Conservation (phyloP, 1,284 basidiomycete species). For the Cryptococcus depauperatus region DNA sequence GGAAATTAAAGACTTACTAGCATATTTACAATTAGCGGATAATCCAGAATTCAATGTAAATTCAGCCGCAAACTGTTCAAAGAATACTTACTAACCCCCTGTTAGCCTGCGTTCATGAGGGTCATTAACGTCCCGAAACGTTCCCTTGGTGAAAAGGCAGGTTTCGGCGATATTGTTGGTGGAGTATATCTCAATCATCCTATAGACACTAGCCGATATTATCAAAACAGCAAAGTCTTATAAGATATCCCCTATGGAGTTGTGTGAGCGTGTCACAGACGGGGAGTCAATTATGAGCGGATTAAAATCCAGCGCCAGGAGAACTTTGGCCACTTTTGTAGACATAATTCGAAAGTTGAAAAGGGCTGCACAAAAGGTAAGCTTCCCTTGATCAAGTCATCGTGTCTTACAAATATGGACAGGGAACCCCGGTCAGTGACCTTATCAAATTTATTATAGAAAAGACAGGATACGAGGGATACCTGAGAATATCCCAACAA, state of each 20-base stretch:
- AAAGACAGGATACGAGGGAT: constrained; percentile 58
- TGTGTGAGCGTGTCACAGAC: constrained; percentile 58
- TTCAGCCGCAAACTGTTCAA: background rate
- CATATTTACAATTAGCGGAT: constrained; percentile 76
- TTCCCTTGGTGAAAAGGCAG: constrained; percentile 73
- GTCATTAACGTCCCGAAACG: constrained; percentile 68
- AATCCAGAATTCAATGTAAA: constrained; percentile 60
- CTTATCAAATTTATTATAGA: constrained; percentile 59
- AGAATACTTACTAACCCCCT: background rate
- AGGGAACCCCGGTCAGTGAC: constrained; percentile 58
- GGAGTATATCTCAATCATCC: constrained; percentile 2
- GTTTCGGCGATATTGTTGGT: constrained; percentile 6
- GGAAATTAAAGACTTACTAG: constrained; percentile 80
- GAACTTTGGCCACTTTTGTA: constrained; percentile 58
- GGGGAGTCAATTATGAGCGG: constrained; percentile 52
- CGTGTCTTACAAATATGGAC: background rate
- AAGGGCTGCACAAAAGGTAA: constrained; percentile 53
- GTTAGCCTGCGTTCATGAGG: constrained; percentile 62
- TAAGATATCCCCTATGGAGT: constrained; percentile 54
- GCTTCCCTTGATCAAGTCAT: constrained; percentile 6
- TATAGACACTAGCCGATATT: constrained; percentile 58
- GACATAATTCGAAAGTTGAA: constrained; percentile 53
- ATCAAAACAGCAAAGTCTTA: constrained; percentile 51
- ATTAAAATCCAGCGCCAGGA: constrained; percentile 58
- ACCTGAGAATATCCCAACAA: constrained; percentile 61